Conservation (phyloP, 257 asterid genomes). For the Gentiana dahurica region DNA sequence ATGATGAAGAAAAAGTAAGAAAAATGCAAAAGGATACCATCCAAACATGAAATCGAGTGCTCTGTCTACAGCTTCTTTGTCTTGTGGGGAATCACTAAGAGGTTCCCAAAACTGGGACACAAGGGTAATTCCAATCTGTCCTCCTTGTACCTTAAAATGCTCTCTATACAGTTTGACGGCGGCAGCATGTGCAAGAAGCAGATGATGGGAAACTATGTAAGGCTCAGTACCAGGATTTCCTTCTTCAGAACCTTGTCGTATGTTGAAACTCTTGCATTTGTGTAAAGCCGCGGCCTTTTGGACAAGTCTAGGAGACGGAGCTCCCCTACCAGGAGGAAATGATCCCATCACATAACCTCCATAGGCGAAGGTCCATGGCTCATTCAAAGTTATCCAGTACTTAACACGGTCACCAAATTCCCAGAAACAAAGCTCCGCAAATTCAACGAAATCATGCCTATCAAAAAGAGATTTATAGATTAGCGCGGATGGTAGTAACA, state of each 20-base stretch:
- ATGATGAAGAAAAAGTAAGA: too few relatives aligned
- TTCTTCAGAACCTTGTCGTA: not conserved
- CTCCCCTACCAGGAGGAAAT: not conserved
- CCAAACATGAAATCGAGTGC: too few relatives aligned
- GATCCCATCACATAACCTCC: not conserved
- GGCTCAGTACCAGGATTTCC: slow-evolving; percentile 33
- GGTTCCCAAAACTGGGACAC: too few relatives aligned
- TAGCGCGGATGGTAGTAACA: not conserved
- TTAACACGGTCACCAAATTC: slow-evolving; percentile 1
- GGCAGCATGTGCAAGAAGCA: slow-evolving; percentile 39
- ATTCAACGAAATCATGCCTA: not conserved
- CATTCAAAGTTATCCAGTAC: not conserved
- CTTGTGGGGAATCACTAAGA: too few relatives aligned
- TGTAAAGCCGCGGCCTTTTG: not conserved
- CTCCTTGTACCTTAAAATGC: slow-evolving; percentile 8
- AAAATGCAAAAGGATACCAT: too few relatives aligned
- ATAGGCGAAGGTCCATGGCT: not conserved
- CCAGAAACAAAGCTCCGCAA: slow-evolving; percentile 1
- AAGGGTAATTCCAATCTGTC: too few relatives aligned
- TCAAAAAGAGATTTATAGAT: too few relatives aligned
- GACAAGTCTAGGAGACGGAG: not conserved
- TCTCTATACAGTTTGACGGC: slow-evolving; percentile 28
- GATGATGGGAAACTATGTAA: slow-evolving; percentile 34
- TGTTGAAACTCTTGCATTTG: not conserved
- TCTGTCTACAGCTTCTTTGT: too few relatives aligned